Percentiles rank a stretch among this genome's conserved stretches.
Conservation (phyloP, 2,329 filamentous ascomycete genomes). For the Thelonectria olida region DNA sequence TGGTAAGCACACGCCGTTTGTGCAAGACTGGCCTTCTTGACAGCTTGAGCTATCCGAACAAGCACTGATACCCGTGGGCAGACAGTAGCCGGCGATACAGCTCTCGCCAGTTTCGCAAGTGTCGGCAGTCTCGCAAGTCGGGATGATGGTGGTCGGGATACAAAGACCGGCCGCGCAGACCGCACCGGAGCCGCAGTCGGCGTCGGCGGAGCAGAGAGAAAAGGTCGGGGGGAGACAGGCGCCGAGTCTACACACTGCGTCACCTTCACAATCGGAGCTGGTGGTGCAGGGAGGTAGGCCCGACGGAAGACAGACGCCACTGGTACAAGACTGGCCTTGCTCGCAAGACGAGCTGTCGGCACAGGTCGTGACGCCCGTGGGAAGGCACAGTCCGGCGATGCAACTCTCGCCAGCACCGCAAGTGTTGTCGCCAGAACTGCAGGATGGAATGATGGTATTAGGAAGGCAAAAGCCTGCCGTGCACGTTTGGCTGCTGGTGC, state of each 20-base stretch:
- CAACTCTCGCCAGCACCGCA: conserved; percentile 13
- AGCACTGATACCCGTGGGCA: background rate
- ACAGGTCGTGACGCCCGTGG: conserved; percentile 6
- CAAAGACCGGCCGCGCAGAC: conserved; percentile 11
- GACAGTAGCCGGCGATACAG: background rate
- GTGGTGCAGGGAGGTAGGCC: background rate
- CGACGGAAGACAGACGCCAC: conserved; percentile 3
- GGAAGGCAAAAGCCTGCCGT: conserved; percentile 12
- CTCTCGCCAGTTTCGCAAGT: background rate
- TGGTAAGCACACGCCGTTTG: background rate
- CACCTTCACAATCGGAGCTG: conserved; percentile 4
- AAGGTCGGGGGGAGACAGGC: conserved; percentile 3
- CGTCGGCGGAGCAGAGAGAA: background rate
- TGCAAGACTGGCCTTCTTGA: background rate
- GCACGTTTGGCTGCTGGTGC: background rate
- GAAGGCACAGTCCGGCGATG: conserved; percentile 2
- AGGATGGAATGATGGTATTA: background rate
- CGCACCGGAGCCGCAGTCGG: background rate
- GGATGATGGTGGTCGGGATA: background rate
- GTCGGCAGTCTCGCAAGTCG: background rate
- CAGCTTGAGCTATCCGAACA: background rate
- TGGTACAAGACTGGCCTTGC: background rate
- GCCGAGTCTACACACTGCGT: background rate
- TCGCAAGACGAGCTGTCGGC: conserved; percentile 12
- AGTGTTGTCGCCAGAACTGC: background rate